These are phyloP conservation scores for Vanderwaltozyma tropicalis DNA, from an alignment of 805 yeast species.

Conservation along the genomic window DNA sequence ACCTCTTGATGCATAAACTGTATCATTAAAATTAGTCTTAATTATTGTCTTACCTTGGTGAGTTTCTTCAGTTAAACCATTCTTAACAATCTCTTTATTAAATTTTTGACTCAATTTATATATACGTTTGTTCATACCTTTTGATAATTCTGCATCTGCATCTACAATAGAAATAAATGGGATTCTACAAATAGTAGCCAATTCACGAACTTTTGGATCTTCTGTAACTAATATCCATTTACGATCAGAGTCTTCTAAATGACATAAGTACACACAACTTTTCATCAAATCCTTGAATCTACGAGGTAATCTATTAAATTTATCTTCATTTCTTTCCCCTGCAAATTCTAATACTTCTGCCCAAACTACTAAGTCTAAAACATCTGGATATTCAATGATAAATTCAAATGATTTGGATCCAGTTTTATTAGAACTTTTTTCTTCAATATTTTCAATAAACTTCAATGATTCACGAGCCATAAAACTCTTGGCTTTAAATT, in stretches of 20 bases:
- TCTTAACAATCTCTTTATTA: slow-evolving; percentile 14
- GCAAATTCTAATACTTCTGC: slow-evolving; percentile 13
- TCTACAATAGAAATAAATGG: slow-evolving; percentile 32
- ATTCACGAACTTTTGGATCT: slow-evolving; percentile 45
- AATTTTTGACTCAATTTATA: slow-evolving; percentile 17
- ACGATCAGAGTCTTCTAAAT: slow-evolving; percentile 25
- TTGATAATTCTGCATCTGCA: slow-evolving; percentile 20
- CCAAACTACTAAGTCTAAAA: slow-evolving; percentile 19
- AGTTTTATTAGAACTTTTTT: neutral
- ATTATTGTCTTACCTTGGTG: slow-evolving; percentile 27
- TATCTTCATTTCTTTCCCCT: slow-evolving; percentile 4
- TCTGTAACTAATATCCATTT: slow-evolving; percentile 57
- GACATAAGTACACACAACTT: slow-evolving; percentile 47
- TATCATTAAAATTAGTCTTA: slow-evolving; percentile 36
- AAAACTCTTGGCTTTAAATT: slow-evolving; percentile 45
- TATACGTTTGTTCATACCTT: slow-evolving; percentile 17
- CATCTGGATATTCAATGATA: slow-evolving; percentile 41
- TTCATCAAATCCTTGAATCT: slow-evolving; percentile 45
- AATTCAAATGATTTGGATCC: slow-evolving; percentile 11
- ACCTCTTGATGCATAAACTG: slow-evolving; percentile 53
- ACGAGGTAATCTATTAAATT: slow-evolving; percentile 34
- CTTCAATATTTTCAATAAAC: slow-evolving; percentile 40
- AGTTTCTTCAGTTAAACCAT: slow-evolving; percentile 13
- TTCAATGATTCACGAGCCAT: slow-evolving; percentile 56
- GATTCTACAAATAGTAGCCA: slow-evolving; percentile 43